Percentiles rank a stretch among this genome's conserved stretches.
Conservation (phyloP, 2,329 filamentous ascomycete species). For the Elsinoe necatrix region DNA sequence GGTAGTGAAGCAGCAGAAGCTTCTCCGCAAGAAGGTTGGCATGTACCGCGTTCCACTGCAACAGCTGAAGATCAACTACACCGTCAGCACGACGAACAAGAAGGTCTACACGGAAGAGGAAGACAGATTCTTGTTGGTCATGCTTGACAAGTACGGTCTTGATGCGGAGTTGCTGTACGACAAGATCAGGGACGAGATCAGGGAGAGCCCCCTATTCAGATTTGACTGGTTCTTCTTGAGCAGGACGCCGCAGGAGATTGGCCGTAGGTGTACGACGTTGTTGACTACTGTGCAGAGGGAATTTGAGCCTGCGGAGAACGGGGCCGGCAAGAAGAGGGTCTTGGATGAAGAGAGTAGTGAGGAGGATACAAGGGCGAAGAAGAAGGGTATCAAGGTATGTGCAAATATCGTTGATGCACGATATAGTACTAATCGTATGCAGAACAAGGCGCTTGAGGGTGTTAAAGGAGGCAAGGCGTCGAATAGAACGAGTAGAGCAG, state of each 20-base stretch:
- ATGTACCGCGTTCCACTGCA: conserved; percentile 96
- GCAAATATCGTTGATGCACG: conserved; percentile 17
- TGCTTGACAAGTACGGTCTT: conserved; percentile 84
- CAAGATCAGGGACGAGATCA: conserved; percentile 92
- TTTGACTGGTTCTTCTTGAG: conserved; percentile 99
- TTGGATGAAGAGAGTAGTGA: conserved; percentile 80
- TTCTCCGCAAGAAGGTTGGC: conserved; percentile 89
- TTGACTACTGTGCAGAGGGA: conserved; percentile 92
- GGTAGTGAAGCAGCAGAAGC: conserved; percentile 84
- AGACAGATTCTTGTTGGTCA: conserved; percentile 87
- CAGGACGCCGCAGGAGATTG: conserved; percentile 84
- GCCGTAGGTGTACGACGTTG: conserved; percentile 84
- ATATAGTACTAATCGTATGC: conserved; percentile 16
- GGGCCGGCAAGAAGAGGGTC: conserved; percentile 64
- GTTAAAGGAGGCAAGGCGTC: conserved; percentile 64
- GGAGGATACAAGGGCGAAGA: conserved; percentile 80
- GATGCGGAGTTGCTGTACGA: conserved; percentile 88
- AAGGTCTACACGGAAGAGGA: conserved; percentile 99
- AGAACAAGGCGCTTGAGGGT: conserved; percentile 92
- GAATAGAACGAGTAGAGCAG: conserved; percentile 70
- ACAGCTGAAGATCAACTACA: conserved; percentile 98
- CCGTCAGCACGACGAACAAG: conserved; percentile 97
- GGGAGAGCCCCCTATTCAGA: conserved; percentile 86
- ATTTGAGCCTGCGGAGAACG: conserved; percentile 62
- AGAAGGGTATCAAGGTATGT: conserved; percentile 85